Evolutionary conservation across 129 eudicot genomes (phyloP), one percentile per base, ranked within the genome.

Genomic region (Deinandra increscens): DNA sequence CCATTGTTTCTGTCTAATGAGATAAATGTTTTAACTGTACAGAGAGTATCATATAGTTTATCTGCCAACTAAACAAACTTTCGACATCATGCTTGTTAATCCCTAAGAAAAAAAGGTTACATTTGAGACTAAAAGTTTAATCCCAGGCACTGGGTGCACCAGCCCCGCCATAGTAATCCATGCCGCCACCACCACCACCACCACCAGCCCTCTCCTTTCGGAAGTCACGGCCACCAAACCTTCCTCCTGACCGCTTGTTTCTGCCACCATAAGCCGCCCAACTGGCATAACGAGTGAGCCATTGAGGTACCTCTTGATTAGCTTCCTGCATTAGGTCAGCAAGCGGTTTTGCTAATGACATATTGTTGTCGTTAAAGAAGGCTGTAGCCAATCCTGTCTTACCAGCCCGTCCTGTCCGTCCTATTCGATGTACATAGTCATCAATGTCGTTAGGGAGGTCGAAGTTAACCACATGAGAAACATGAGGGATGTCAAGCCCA

Each of bases 381-480:
- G 91, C 91, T 6, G 91, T 86, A 4, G 96, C 96, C 75, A 89
- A 66, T 66, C 96, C 96, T 1, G 86, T 70, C 80, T 86, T 89
- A 29, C 96, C 96, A 73, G 96, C 96, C 66, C 96, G 84, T 12
- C 96, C 96, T 38, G 96, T 89, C 26, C 96, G 80, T 53, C 96
- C 96, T 74, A 89, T 89, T 69, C 96, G 81, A 78, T 89, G 96
- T 12, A 89, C 96, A 34, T 89, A 89, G 69, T 89, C 96, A 56
- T 89, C 96, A 58, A 50, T 41, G 67, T 88, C 96, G 36, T 88
- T 88, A 7, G 96, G 96, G 29, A 85, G 85, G 79, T 88, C 91
- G 58, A 88, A 88, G 75, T 88, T 88, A 69, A 88, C 80, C 29
- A 88, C 96, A 39, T 88, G 96, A 55, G 96, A 75, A 55, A 88